These are phyloP conservation scores for Coemansia sp. DNA, from an alignment of 192 early-diverging fungal genomes.

Conservation along the genomic window DNA sequence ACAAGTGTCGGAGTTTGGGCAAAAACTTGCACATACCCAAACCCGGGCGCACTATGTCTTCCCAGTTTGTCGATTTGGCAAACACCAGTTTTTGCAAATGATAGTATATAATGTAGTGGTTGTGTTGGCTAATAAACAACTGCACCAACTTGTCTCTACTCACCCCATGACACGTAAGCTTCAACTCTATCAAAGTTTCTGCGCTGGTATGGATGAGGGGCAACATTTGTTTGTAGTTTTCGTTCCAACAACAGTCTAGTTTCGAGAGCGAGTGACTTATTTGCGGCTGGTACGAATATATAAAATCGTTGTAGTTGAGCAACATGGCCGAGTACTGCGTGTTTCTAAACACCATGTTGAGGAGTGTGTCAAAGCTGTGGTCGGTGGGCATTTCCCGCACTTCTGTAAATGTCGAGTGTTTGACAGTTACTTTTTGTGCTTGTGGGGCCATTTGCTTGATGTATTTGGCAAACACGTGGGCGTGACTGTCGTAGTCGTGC, in stretches of 20 bases:
- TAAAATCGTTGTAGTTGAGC: constrained; percentile 16
- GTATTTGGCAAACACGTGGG: constrained; percentile 4
- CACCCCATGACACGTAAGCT: constrained; percentile 2
- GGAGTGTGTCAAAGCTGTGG: constrained; percentile 11
- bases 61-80: background rate
- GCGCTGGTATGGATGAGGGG: constrained; percentile 17
- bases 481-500: constrained; percentile 21
- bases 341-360: constrained; percentile 3
- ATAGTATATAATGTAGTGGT: constrained; percentile 6
- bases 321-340: constrained; percentile 6
- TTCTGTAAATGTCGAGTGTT: constrained; percentile 5
- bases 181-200: constrained; percentile 1
- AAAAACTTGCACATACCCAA: background rate
- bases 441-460: constrained; percentile 11
- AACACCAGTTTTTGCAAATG: constrained; percentile 8
- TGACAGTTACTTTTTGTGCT: background rate
- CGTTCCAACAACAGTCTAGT: constrained; percentile 16
- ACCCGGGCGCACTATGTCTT: background rate
- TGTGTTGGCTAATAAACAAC: constrained; percentile 6
- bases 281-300: constrained; percentile 3
- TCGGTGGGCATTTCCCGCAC: constrained; percentile 8
- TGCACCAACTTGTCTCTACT: background rate
- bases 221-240: constrained; percentile 5
- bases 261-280: constrained; percentile 13
- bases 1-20: constrained; percentile 11